These are phyloP conservation scores for Agaricus blazei DNA, from an alignment of 768 basidiomycete genomes.

Conservation along the genomic window DNA sequence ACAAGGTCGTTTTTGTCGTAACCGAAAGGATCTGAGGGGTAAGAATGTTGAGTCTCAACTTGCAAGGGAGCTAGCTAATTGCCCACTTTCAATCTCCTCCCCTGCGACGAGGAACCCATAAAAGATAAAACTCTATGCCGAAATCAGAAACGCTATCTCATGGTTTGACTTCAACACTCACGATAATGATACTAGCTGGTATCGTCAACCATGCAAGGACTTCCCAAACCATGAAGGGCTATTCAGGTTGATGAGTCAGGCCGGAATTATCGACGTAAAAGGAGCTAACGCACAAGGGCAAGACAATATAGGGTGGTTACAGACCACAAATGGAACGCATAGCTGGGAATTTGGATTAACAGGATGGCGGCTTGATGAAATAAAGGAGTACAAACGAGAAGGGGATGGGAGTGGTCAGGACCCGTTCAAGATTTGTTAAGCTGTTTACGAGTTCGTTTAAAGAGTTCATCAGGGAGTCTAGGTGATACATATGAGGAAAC, in stretches of 20 bases:
- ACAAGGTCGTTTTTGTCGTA: conserved; percentile 73
- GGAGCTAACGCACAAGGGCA: not conserved
- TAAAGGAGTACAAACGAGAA: conserved; percentile 48
- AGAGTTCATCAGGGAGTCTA: conserved; percentile 42
- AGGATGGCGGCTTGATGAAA: not conserved
- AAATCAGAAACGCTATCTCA: conserved; percentile 3
- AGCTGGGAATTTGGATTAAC: conserved; percentile 29
- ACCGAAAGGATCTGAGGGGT: conserved; percentile 38
- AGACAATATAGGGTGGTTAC: conserved; percentile 21
- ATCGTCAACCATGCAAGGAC: conserved; percentile 57
- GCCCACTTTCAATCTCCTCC: conserved; percentile 69
- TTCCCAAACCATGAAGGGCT: conserved; percentile 62
- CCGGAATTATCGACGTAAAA: not conserved
- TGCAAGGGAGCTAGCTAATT: not conserved
- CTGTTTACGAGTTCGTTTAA: conserved; percentile 58
- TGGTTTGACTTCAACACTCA: conserved; percentile 20
- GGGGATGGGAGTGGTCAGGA: conserved; percentile 72
- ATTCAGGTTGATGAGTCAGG: not conserved
- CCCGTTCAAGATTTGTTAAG: conserved; percentile 65
- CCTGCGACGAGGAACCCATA: conserved; percentile 71
- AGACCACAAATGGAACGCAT: conserved; percentile 64
- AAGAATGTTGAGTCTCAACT: not conserved
- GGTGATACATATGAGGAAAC: not conserved
- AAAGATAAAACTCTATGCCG: conserved; percentile 55
- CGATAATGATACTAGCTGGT: conserved; percentile 49